A percentile compares a stretch with the other conserved stretches of the same genome.
phyloP scores from a whole-genome alignment of 176 grass and related monocot genomes.

The Cenchrus fungigraminus region DNA sequence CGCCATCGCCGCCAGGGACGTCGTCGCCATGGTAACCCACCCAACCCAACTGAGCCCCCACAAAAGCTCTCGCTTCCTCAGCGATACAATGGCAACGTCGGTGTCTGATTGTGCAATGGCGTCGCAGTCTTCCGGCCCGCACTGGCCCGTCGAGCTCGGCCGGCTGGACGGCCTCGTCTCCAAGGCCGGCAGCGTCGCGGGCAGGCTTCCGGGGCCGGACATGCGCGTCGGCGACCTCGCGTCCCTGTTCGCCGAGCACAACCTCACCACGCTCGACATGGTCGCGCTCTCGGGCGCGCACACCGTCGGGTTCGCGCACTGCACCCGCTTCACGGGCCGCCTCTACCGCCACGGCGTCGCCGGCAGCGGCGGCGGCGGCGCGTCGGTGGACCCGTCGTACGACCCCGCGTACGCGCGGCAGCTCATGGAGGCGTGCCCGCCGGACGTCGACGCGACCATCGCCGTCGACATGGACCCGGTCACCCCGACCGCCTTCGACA shows the following conservation, averaged over 20 bases:
- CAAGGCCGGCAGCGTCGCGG: slow-evolving; percentile 40
- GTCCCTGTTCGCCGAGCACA: slow-evolving; percentile 37
- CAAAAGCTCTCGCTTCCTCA: not conserved
- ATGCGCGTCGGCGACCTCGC: slow-evolving; percentile 43
- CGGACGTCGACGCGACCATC: slow-evolving; percentile 26
- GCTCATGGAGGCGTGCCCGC: slow-evolving; percentile 60
- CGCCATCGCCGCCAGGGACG: slow-evolving; percentile 71
- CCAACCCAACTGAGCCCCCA: too few species aligned
- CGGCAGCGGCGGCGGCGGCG: not conserved
- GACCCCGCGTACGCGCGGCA: slow-evolving; percentile 42
- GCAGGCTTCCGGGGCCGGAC: slow-evolving; percentile 27
- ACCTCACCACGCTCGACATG: slow-evolving; percentile 46
- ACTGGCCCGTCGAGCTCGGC: slow-evolving; percentile 63
- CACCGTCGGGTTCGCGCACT: slow-evolving; percentile 78
- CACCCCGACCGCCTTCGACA: slow-evolving; percentile 65
- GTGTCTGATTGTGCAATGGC: slow-evolving; percentile 4
- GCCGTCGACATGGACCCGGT: slow-evolving; percentile 68
- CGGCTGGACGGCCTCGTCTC: slow-evolving; percentile 60
- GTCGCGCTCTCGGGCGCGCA: slow-evolving; percentile 76
- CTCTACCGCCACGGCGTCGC: slow-evolving; percentile 44
- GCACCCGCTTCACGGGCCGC: slow-evolving; percentile 56
- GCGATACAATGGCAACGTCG: not conserved
- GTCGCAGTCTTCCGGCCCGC: slow-evolving; percentile 54
- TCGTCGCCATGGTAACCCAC: slow-evolving; percentile 51
- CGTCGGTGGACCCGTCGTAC: slow-evolving; percentile 39